Percentiles rank a stretch among this genome's conserved stretches.
These are phyloP conservation scores for Meyerozyma athensensis DNA, from an alignment of 1,139 yeast species.

Conservation along the genomic window DNA sequence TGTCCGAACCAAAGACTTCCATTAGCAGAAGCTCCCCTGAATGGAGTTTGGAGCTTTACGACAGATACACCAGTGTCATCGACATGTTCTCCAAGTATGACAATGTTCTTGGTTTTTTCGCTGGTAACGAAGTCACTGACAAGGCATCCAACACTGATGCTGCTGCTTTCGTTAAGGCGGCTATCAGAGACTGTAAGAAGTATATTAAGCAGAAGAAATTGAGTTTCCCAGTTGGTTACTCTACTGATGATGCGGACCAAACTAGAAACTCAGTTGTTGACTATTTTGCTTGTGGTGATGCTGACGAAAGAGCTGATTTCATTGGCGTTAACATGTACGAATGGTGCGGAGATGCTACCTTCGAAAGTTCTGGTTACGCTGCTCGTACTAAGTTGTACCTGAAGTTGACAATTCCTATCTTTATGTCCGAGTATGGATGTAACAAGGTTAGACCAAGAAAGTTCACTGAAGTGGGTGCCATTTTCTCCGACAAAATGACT, in stretches of 20 bases:
- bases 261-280: slow-evolving; percentile 74
- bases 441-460: slow-evolving; percentile 65
- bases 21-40: slow-evolving; percentile 72
- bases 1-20: slow-evolving; percentile 75
- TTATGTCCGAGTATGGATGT: slow-evolving; percentile 93
- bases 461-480: slow-evolving; percentile 58
- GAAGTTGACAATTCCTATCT: slow-evolving; percentile 70
- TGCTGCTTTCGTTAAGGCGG: slow-evolving; percentile 86
- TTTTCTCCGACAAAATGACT: slow-evolving; percentile 38
- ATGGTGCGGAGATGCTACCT: slow-evolving; percentile 81
- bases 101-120: slow-evolving; percentile 83
- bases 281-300: slow-evolving; percentile 71
- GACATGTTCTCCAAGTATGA: slow-evolving; percentile 81
- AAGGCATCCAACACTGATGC: slow-evolving; percentile 46
- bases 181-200: slow-evolving; percentile 84
- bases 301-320: slow-evolving; percentile 74
- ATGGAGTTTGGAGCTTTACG: slow-evolving; percentile 63
- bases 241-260: slow-evolving; percentile 79
- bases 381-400: slow-evolving; percentile 54
- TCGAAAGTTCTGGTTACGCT: slow-evolving; percentile 67
- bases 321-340: slow-evolving; percentile 89
- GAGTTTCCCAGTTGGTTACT: slow-evolving; percentile 84
- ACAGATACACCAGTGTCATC: slow-evolving; percentile 74
- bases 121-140: slow-evolving; percentile 85
- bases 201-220: slow-evolving; percentile 63